Evolutionary conservation across 148 eudicot genomes (phyloP).

Genomic region (Camellia lanceoleosa): DNA sequence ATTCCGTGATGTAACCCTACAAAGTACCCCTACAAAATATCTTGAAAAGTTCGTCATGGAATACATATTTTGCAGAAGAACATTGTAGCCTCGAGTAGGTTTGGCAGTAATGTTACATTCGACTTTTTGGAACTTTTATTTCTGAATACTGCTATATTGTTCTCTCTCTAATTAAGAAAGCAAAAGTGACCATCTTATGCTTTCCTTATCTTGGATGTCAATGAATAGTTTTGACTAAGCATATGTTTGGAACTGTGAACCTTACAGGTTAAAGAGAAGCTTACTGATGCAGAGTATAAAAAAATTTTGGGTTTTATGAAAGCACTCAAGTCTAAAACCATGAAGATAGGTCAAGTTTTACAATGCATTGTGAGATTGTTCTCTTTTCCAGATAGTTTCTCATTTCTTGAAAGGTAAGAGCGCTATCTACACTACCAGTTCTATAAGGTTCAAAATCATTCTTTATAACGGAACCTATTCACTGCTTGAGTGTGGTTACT

Average conservation of each 20-base stretch:
- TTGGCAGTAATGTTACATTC: not conserved
- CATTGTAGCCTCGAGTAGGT: not conserved
- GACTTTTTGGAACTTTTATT: not conserved
- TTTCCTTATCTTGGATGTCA: not conserved
- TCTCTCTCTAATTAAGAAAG: not conserved
- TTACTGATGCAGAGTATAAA: conserved; percentile 61
- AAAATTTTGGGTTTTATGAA: conserved; percentile 76
- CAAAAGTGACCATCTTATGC: no score
- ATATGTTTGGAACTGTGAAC: not conserved
- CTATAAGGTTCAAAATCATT: not conserved
- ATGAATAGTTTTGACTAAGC: not conserved
- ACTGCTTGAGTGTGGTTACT: not conserved
- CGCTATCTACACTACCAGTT: not conserved
- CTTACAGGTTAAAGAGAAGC: conserved; percentile 81
- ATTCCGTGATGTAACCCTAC: not conserved
- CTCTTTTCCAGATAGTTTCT: conserved; percentile 68
- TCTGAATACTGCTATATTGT: not conserved
- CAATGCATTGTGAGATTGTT: conserved; percentile 68
- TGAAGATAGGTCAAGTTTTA: conserved; percentile 69
- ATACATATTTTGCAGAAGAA: not conserved
- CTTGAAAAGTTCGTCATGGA: not conserved
- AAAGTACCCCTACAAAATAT: not conserved
- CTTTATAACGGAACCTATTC: not conserved
- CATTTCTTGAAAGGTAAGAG: conserved; percentile 74
- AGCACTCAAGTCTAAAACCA: conserved; percentile 81